Evolutionary conservation across 225 moss, liverwort and hornwort species (phyloP).

Genomic region (Straminergon stramineum): DNA sequence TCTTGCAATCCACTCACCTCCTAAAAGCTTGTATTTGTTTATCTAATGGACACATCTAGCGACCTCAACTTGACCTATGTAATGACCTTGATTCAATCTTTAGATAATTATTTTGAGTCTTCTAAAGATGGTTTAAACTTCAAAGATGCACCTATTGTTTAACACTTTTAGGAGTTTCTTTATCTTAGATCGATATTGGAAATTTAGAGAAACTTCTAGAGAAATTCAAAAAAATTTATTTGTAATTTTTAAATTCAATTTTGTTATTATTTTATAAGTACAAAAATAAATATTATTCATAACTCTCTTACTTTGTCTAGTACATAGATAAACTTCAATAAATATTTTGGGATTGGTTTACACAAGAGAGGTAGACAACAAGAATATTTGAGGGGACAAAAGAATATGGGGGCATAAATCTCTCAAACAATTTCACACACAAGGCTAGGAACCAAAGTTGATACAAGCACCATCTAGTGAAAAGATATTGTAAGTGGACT

Average conservation of each 20-base stretch:
- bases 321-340: not conserved
- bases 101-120: too few relatives aligned
- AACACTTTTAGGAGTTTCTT: too few relatives aligned
- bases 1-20: accelerated
- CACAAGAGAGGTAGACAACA: not conserved
- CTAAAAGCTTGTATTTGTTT: not conserved
- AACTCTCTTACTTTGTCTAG: not conserved
- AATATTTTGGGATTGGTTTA: accelerated
- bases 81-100: too few relatives aligned
- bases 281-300: not conserved
- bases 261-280: not conserved
- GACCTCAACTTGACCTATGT: accelerated
- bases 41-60: too few relatives aligned
- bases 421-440: not conserved
- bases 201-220: not conserved
- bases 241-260: too few relatives aligned
- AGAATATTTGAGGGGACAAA: accelerated
- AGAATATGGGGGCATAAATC: not conserved
- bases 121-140: too few relatives aligned
- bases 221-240: too few relatives aligned
- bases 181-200: too few relatives aligned
- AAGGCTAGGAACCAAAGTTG: not conserved
- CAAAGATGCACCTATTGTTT: too few relatives aligned
- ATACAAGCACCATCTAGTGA: not conserved
- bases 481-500: accelerated